Conservation (phyloP, 1,284 basidiomycete species). For the Inonotus obliquus region DNA sequence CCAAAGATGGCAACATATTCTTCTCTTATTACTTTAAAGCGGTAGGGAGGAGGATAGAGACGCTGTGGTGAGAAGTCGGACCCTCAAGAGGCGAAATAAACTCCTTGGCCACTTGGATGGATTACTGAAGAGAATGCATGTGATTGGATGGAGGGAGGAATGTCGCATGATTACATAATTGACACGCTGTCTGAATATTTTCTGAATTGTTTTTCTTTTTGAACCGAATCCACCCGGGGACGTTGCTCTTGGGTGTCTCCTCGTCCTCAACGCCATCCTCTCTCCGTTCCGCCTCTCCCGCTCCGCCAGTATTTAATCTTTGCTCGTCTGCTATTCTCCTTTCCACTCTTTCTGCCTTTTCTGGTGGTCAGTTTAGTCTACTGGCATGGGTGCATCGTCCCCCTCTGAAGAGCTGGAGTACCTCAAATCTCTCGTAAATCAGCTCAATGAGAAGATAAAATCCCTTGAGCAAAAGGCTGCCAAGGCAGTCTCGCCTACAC, state of each 20-base stretch:
- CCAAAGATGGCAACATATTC: too few species aligned
- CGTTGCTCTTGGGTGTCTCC: background rate
- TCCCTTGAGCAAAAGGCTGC: conserved; percentile 65
- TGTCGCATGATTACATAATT: too few species aligned
- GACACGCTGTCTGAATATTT: background rate
- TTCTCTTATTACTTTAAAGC: too few species aligned
- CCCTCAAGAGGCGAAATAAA: too few species aligned
- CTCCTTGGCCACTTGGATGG: too few species aligned
- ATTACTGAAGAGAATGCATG: too few species aligned
- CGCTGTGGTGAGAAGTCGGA: too few species aligned
- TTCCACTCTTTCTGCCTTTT: background rate
- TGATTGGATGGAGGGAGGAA: too few species aligned
- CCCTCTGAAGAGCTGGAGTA: conserved; percentile 76
- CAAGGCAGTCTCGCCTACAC: conserved; percentile 44
- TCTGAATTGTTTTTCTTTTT: background rate
- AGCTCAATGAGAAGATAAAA: conserved; percentile 79
- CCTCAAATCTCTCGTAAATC: conserved; percentile 81
- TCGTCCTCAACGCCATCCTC: background rate
- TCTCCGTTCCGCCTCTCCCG: background rate
- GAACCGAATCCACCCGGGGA: background rate
- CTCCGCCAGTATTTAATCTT: background rate
- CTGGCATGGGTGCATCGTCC: conserved; percentile 24
- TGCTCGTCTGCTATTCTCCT: too few species aligned
- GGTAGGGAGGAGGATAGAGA: too few species aligned
- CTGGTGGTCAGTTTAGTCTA: background rate